These are phyloP conservation scores for Coniochaeta ligniaria DNA, from an alignment of 2,329 filamentous ascomycete genomes.

Conservation along the genomic window DNA sequence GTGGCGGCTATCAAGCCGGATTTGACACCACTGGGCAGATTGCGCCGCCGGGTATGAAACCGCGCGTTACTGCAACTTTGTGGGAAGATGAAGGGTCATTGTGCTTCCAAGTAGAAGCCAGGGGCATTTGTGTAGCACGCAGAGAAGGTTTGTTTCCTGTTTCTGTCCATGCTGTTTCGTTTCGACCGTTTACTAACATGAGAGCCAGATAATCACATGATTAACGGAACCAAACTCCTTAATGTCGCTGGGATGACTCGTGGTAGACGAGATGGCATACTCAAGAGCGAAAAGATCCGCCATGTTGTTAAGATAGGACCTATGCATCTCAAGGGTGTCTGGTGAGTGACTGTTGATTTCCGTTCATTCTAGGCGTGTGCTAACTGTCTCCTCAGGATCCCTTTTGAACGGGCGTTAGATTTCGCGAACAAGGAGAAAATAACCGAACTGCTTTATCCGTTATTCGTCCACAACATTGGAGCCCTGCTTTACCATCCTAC, in stretches of 20 bases:
- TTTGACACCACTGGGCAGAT: constrained; percentile 88
- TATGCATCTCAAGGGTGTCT: constrained; percentile 97
- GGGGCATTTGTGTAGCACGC: constrained; percentile 90
- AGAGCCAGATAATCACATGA: constrained; percentile 89
- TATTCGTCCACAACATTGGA: constrained; percentile 97
- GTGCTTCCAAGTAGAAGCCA: constrained; percentile 95
- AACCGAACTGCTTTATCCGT: constrained; percentile 85
- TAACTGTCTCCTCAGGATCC: constrained; percentile 60
- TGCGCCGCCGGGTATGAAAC: constrained; percentile 90
- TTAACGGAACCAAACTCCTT: constrained; percentile 93
- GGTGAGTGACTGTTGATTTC: constrained; percentile 50
- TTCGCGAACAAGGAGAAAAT: constrained; percentile 99
- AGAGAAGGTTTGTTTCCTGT: constrained; percentile 63
- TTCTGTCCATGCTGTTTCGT: neutral
- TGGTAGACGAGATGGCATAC: constrained; percentile 86
- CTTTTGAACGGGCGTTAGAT: constrained; percentile 92
- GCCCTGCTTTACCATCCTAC: constrained; percentile 88
- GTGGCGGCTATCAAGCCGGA: constrained; percentile 47
- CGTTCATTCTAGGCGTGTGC: neutral
- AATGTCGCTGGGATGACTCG: constrained; percentile 98
- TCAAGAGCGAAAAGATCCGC: constrained; percentile 95
- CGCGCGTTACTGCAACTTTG: constrained; percentile 87
- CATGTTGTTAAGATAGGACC: constrained; percentile 98
- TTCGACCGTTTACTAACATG: neutral
- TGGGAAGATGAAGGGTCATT: constrained; percentile 98